Evolutionary conservation across 108 stramenopile genomes (phyloP), one percentile per base, ranked within the genome.

Genomic region (Halocafeteria seosinensis): DNA sequence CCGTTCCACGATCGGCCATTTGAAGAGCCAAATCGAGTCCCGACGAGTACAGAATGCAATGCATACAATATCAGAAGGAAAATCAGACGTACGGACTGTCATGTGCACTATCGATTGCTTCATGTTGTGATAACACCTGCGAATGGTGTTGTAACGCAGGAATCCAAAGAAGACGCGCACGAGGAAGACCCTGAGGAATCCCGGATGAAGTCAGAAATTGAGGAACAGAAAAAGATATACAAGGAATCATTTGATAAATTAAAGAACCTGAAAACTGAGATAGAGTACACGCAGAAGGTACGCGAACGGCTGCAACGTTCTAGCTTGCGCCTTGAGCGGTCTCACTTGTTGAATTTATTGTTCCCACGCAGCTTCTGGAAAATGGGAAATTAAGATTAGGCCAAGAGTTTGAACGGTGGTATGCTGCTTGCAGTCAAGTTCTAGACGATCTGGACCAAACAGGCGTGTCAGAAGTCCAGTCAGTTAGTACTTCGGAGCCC

Each of bases 11-110:
- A 85, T 87, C 42, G 60, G 55, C 26, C 73, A 78, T 61, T 72
- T 84, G 60, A 87, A 87, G 61, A 64, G 65, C 50, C 69, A 79
- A 1, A 84, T 87, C 21, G 87, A 87, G 64, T 63, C 74, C 50
- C 26, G 84, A 4, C 76, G 84, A 24, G 68, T 73, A 29, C 75
- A 80, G 58, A 35, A 75, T 25, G 83, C 81, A 12, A 63, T 84
- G 38, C 71, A 72, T 47, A 74, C 70, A 27, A 34, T 83, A 2
- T 62, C 73, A 53, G 74, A 70, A 28, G 60, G 71, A 8, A 62
- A 30, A 50, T 64, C 24, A 27, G 42, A 37, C 50, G 26, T 62
- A 66, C 38, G 74, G 28, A 68, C 34, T 5, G 71, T 59, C 61
- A 35, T 37, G 65, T 65, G 50, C 25, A 65, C 26, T 8, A 70